Evolutionary conservation across 176 grass and related monocot genomes (phyloP).

Genomic region (Carex pumila): DNA sequence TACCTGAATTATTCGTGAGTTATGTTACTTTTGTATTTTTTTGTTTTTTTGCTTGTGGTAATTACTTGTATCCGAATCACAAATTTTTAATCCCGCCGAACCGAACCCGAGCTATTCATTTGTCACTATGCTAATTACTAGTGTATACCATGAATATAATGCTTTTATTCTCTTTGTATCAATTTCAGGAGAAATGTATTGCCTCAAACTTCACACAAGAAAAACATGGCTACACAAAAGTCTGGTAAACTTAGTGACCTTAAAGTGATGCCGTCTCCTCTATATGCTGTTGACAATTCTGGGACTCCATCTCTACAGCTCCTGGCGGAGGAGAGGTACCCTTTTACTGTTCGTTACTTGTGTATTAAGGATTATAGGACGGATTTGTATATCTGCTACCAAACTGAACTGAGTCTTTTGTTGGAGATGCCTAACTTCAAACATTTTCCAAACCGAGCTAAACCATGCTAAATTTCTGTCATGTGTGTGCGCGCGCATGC

Average conservation of each 20-base stretch:
- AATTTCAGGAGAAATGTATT: background rate
- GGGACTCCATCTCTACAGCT: background rate
- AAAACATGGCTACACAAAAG: background rate
- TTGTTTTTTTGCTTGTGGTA: too few relatives aligned
- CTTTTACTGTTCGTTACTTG: background rate
- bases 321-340: background rate
- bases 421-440: background rate
- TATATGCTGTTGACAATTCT: background rate
- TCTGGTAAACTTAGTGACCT: background rate
- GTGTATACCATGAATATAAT: background rate
- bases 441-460: background rate
- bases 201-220: conserved; percentile 1
- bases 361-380: background rate
- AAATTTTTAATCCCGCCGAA: too few relatives aligned
- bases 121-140: background rate
- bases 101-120: too few relatives aligned
- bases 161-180: background rate
- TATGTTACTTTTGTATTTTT: too few relatives aligned
- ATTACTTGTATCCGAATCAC: too few relatives aligned
- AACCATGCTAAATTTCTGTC: background rate
- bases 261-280: background rate
- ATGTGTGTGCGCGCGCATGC: background rate
- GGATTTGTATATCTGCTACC: background rate
- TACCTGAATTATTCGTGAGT: too few relatives aligned
- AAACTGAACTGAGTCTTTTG: background rate